Evolutionary conservation across 306 rosid species (phyloP).

Genomic region (Cicer pinnatifidum): DNA sequence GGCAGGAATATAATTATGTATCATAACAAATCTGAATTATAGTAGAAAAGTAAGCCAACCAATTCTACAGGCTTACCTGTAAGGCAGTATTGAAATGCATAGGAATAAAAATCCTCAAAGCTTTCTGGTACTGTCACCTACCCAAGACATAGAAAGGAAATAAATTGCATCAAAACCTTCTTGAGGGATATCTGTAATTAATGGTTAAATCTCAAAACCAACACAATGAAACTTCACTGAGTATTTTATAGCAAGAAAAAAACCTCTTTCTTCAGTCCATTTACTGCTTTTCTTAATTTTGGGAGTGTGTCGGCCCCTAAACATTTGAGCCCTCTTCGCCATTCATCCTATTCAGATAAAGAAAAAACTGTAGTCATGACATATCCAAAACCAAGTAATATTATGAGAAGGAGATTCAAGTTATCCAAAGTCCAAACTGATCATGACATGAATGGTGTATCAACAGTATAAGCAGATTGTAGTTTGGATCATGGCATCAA

Average conservation of each 20-base stretch:
- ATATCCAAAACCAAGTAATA: slow-evolving; percentile 28
- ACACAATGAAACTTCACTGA: slow-evolving; percentile 12
- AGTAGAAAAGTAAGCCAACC: slow-evolving; percentile 17
- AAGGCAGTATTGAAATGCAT: slow-evolving; percentile 62
- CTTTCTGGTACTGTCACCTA: slow-evolving; percentile 53
- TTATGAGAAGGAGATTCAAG: slow-evolving; percentile 34
- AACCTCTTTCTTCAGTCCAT: slow-evolving; percentile 66
- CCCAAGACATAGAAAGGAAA: slow-evolving; percentile 39
- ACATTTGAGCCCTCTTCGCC: slow-evolving; percentile 68
- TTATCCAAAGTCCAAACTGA: slow-evolving; percentile 17
- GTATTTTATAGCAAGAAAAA: slow-evolving; percentile 18
- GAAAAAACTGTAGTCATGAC: slow-evolving; percentile 22
- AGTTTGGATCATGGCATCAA: slow-evolving; percentile 23
- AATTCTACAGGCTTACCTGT: slow-evolving; percentile 56
- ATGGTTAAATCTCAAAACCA: slow-evolving; percentile 38
- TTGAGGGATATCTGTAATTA: slow-evolving; percentile 20
- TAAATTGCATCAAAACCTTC: slow-evolving; percentile 31
- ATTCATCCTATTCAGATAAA: slow-evolving; percentile 62
- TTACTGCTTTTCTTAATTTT: slow-evolving; percentile 59
- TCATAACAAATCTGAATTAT: slow-evolving; percentile 34
- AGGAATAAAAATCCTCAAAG: slow-evolving; percentile 67
- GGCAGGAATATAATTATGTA: background rate
- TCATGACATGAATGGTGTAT: slow-evolving; percentile 18
- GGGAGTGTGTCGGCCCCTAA: slow-evolving; percentile 53
- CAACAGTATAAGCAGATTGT: slow-evolving; percentile 20